These are phyloP conservation scores for Penicillium subrubescens DNA, from an alignment of 495 filamentous ascomycete species.

Conservation along the genomic window DNA sequence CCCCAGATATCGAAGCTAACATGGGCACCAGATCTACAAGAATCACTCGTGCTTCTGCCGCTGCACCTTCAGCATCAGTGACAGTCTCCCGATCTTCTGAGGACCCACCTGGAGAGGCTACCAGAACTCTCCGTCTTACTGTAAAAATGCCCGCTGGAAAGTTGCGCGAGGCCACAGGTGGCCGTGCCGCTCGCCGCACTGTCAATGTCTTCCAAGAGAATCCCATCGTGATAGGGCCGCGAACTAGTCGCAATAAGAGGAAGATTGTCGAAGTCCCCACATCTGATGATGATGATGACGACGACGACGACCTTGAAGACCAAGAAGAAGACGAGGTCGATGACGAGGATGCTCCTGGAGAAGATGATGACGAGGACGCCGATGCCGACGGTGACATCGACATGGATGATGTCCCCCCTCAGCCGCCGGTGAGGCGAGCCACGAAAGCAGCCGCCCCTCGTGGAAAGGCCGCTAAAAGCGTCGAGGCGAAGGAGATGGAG, in stretches of 20 bases:
- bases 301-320: slow-evolving; percentile 55
- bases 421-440: slow-evolving; percentile 39
- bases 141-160: slow-evolving; percentile 84
- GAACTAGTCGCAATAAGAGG: slow-evolving; percentile 65
- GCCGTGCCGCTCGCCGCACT: slow-evolving; percentile 38
- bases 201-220: slow-evolving; percentile 55
- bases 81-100: slow-evolving; percentile 59
- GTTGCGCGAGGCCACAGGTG: slow-evolving; percentile 70
- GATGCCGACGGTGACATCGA: slow-evolving; percentile 60
- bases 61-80: slow-evolving; percentile 36
- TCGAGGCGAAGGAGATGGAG: slow-evolving; percentile 64
- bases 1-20: slow-evolving; percentile 45
- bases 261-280: slow-evolving; percentile 68
- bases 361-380: slow-evolving; percentile 57
- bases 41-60: slow-evolving; percentile 38
- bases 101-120: slow-evolving; percentile 56
- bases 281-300: slow-evolving; percentile 50
- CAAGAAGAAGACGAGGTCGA: slow-evolving; percentile 63
- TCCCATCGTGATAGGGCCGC: slow-evolving; percentile 62
- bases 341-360: slow-evolving; percentile 57
- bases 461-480: slow-evolving; percentile 46
- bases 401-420: slow-evolving; percentile 55
- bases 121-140: slow-evolving; percentile 72
- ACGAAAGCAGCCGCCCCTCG: slow-evolving; percentile 36
- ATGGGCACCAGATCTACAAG: slow-evolving; percentile 36